Evolutionary conservation across 768 basidiomycete genomes (phyloP).

Genomic region (Termitomyces sp.): DNA sequence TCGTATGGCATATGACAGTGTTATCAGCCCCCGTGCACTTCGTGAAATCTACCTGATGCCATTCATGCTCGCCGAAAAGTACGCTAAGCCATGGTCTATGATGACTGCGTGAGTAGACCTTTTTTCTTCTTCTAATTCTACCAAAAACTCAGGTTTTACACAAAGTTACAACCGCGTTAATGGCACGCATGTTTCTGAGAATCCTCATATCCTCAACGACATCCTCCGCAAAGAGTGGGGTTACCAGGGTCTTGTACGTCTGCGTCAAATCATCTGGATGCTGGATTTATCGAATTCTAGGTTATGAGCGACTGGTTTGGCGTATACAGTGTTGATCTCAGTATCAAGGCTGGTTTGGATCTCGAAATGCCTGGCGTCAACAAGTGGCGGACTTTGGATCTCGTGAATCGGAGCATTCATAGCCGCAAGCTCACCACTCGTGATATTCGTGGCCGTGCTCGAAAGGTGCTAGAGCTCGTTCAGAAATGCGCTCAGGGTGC

Average conservation of each 20-base stretch:
- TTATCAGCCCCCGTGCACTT: constrained; percentile 59
- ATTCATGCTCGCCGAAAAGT: constrained; percentile 67
- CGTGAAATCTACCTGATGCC: constrained; percentile 75
- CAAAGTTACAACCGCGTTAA: constrained; percentile 71
- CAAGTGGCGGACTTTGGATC: constrained; percentile 71
- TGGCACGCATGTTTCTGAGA: constrained; percentile 68
- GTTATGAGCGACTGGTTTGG: constrained; percentile 89
- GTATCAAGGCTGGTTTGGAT: constrained; percentile 72
- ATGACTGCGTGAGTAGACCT: constrained; percentile 60
- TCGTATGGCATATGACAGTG: constrained; percentile 60
- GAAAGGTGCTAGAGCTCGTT: constrained; percentile 60
- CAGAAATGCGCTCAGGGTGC: constrained; percentile 63
- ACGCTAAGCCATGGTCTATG: constrained; percentile 58
- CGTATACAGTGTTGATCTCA: constrained; percentile 55
- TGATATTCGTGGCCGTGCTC: constrained; percentile 61
- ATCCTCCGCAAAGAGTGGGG: constrained; percentile 69
- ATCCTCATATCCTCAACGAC: constrained; percentile 48
- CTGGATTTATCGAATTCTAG: constrained; percentile 13
- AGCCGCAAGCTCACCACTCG: constrained; percentile 61
- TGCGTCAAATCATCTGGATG: background rate
- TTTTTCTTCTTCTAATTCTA: background rate
- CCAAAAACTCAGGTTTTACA: background rate
- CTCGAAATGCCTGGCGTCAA: constrained; percentile 76
- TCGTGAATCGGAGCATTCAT: constrained; percentile 52
- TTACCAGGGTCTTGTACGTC: constrained; percentile 50